These are phyloP conservation scores for Chaetomiaceae sp. DNA, from an alignment of 2,329 filamentous ascomycete species.

Conservation along the genomic window DNA sequence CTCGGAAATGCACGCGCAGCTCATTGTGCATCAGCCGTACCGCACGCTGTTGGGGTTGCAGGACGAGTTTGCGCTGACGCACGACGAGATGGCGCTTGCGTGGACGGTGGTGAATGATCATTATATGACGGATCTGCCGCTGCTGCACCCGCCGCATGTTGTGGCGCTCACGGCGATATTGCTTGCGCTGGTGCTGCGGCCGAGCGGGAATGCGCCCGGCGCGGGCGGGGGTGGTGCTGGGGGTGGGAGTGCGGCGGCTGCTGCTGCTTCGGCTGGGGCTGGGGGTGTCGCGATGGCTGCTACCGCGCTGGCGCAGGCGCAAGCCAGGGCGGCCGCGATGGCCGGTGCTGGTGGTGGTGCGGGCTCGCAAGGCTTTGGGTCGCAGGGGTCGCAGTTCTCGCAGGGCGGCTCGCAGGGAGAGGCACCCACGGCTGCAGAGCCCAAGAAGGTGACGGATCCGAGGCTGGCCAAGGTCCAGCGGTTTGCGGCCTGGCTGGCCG, in stretches of 20 bases:
- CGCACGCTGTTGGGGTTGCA: conserved; percentile 71
- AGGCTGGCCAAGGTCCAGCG: conserved; percentile 62
- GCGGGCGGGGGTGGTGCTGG: conserved; percentile 13
- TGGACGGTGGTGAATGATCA: conserved; percentile 87
- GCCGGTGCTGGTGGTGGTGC: conserved; percentile 7
- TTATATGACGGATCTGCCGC: conserved; percentile 85
- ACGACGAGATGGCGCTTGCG: conserved; percentile 73
- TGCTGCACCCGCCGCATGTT: conserved; percentile 80
- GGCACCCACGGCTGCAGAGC: conserved; percentile 21
- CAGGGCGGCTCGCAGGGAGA: conserved; percentile 18
- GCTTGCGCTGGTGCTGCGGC: conserved; percentile 76
- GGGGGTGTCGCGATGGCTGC: conserved; percentile 48
- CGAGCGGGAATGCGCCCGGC: conserved; percentile 36
- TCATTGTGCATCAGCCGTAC: conserved; percentile 90
- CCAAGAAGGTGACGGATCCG: conserved; percentile 47
- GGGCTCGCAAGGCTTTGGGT: conserved; percentile 11
- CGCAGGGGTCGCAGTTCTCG: conserved; percentile 18
- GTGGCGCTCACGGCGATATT: conserved; percentile 85
- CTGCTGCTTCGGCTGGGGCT: conserved; percentile 12
- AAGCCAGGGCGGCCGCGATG: conserved; percentile 27
- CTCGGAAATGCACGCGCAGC: conserved; percentile 81
- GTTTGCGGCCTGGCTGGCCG: conserved; percentile 73
- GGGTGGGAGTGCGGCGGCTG: conserved; percentile 17
- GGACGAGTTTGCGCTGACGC: conserved; percentile 63
- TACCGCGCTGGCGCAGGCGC: conserved; percentile 45